Percentiles rank a stretch among this genome's conserved stretches.
Evolutionary conservation across 768 basidiomycete genomes (phyloP).

Genomic region (Phylloporus sp.): DNA sequence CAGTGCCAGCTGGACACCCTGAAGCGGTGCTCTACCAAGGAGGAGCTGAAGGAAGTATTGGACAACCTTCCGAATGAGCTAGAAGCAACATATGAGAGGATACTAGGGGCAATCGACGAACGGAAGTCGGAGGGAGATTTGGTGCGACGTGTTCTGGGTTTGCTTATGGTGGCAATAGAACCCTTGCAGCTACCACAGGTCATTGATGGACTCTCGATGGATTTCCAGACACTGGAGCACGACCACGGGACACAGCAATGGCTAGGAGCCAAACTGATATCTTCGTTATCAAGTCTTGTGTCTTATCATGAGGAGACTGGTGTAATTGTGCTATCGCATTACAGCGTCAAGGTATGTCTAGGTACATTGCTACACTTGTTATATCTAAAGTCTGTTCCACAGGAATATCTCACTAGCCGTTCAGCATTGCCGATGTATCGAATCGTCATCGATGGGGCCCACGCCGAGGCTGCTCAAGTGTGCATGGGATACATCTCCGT

Average conservation of each 20-base stretch:
- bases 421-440: not conserved
- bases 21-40: not conserved
- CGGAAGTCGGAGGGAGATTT: not conserved
- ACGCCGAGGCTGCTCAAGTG: not conserved
- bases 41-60: not conserved
- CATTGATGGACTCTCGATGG: not conserved
- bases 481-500: not conserved
- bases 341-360: not conserved
- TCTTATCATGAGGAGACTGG: not conserved
- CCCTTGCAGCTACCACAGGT: not conserved
- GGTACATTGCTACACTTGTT: not conserved
- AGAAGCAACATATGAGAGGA: conserved; percentile 2
- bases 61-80: not conserved
- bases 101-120: not conserved
- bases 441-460: not conserved
- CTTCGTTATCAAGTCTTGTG: not conserved
- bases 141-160: not conserved
- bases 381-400: not conserved
- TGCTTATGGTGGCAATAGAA: not conserved
- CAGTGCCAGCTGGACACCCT: conserved; percentile 3
- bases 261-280: not conserved
- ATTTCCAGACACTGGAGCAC: not conserved
- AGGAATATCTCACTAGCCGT: conserved; percentile 2
- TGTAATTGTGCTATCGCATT: not conserved
- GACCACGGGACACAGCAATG: not conserved